phyloP scores from a whole-genome alignment of 805 yeast genomes.

The Candida insectorum region DNA sequence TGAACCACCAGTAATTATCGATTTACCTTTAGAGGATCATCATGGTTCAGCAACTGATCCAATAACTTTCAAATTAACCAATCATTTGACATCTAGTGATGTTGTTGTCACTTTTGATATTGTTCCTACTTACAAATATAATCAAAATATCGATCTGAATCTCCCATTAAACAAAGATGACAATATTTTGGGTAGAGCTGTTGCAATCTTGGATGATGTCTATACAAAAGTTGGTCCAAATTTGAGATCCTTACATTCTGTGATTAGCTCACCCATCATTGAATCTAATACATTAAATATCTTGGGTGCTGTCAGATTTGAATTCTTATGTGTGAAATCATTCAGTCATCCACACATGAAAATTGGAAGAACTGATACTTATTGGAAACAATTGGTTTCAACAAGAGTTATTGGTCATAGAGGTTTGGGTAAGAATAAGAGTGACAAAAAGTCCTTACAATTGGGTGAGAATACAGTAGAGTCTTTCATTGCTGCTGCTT shows the following conservation, averaged over 20 bases:
- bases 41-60: constrained; percentile 70
- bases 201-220: constrained; percentile 62
- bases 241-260: constrained; percentile 62
- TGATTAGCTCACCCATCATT: constrained; percentile 70
- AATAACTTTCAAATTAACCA: constrained; percentile 61
- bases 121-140: constrained; percentile 77
- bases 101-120: constrained; percentile 74
- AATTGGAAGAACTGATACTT: constrained; percentile 66
- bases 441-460: constrained; percentile 72
- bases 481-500: constrained; percentile 93
- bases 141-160: constrained; percentile 5
- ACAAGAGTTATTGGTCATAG: constrained; percentile 95
- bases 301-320: constrained; percentile 76
- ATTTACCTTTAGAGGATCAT: constrained; percentile 80
- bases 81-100: constrained; percentile 45
- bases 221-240: constrained; percentile 66
- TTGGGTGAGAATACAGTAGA: constrained; percentile 95
- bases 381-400: constrained; percentile 86
- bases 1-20: constrained; percentile 62
- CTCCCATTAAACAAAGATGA: constrained; percentile 15
- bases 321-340: constrained; percentile 66
- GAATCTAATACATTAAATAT: constrained; percentile 69
- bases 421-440: constrained; percentile 86
- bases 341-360: constrained; percentile 69
- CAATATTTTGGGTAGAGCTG: constrained; percentile 72